A percentile compares a stretch with the other conserved stretches of the same genome.
Conservation (phyloP, 768 basidiomycete genomes). For the Rhizopogon rudus region DNA sequence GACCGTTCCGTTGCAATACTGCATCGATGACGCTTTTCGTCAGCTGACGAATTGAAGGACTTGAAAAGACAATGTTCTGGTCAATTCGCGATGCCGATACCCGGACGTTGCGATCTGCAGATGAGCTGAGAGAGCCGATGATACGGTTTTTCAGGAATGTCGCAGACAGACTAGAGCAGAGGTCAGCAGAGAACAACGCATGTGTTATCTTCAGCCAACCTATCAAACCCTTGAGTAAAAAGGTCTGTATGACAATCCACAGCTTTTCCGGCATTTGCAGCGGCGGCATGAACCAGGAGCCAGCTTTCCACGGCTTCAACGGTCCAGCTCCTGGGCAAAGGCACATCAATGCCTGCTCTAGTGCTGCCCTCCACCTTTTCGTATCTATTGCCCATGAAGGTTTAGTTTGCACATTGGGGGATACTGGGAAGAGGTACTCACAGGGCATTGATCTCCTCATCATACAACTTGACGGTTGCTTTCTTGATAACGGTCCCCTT, state of each 20-base stretch:
- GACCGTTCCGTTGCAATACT: not conserved
- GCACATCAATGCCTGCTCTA: conserved; percentile 11
- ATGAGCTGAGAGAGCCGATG: no score
- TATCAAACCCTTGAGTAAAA: conserved; percentile 33
- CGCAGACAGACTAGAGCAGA: not conserved
- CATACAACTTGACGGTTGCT: conserved; percentile 34
- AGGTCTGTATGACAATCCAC: conserved; percentile 17
- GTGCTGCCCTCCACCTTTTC: conserved; percentile 24
- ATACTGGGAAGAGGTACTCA: conserved; percentile 16
- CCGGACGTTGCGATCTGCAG: not conserved
- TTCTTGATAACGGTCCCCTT: conserved; percentile 45
- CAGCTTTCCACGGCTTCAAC: conserved; percentile 15
- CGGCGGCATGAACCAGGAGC: conserved; percentile 21
- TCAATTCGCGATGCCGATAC: not conserved
- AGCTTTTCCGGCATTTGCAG: conserved; percentile 1
- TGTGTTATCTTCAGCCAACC: conserved; percentile 13
- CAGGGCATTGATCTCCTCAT: conserved; percentile 41
- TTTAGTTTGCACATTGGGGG: not conserved
- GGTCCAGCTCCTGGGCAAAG: conserved; percentile 21
- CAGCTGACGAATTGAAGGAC: not conserved
- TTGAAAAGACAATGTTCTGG: not conserved
- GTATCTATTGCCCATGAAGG: conserved; percentile 20
- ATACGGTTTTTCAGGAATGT: not conserved
- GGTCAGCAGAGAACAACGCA: no score
- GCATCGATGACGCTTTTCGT: not conserved